Base-by-base conservation (phyloP, 805 yeast genomes). In the Cyberlindnera xishuangbannaensis region DNA sequence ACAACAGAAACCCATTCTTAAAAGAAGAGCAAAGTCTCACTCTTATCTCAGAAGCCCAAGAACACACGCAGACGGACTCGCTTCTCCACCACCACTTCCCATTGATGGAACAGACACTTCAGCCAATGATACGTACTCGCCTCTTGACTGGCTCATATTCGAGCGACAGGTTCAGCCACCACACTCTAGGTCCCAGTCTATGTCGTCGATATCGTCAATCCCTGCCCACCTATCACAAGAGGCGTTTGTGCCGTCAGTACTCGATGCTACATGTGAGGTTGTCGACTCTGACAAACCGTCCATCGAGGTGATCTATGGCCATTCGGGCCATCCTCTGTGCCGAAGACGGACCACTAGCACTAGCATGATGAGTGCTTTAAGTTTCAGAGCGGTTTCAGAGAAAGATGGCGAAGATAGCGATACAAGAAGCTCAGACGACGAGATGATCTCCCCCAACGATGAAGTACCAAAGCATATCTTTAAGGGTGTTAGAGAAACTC, bases 161-260 rank as follows among this genome's bases (percentile, higher is more conserved):
- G 45, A 41, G 31, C 15, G 45, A 7, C 31, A 36, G 3, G 45
- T 41, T 5, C 36, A 35, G 24, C 30, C 15, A 15, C 43, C 43
- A n/a, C 26, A 31, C 18, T 30, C 45, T 2, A 28, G 45, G 15
- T 32, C 45, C 10, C 45, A 38, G 29, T 34, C 40, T 10, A 33
- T 41, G 26, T 31, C 34, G 12, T 37, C 42, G 1, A 8, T 30
- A 13, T n/a, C 27, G 6, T 38, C 45, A 4, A 35, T 36, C 23
- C 42, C 42, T 4, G 42, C 42, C 7, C 42, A 43, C 17, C 25
- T 43, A 8, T 10, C 27, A 7, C 43, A 39, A 19, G 47, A 43
- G 26, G 32, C 34, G 4, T 37, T 19, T 29, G 35, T 43, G 8
- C 47, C 47, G 4, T 34, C 40, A 13, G 43, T 35, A 7, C 16